Base-by-base conservation (phyloP, 2,329 filamentous ascomycete genomes). In the Ceratocystis eucalypticola region DNA sequence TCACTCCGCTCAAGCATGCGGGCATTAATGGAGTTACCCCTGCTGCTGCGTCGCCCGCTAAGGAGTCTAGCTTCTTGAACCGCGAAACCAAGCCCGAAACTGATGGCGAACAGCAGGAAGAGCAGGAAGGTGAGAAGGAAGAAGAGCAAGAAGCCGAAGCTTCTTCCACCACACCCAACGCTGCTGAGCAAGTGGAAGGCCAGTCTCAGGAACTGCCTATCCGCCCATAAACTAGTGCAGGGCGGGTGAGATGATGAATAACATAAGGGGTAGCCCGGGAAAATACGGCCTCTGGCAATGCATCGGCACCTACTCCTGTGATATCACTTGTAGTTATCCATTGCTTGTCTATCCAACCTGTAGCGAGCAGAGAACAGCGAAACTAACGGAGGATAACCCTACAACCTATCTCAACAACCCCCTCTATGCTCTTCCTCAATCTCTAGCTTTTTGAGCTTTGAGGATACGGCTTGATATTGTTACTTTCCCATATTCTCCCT, bases 21-120 rank as follows among this genome's bases (percentile, higher is more conserved):
- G 77, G 73, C 70, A 79, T 75, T 71, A 76, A 76, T 69, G 67
- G 66, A n/a, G 68, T 69, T 17, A 66, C 66, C 41, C 66, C 68
- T 53, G 68, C 66, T 50, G 62, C 75, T 69, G 87, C 88, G 69
- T 94, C 89, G 74, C 92, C 93, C 1, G 84, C 94, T 72, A 96
- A 96, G 79, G 93, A 96, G 79, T 86, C 85, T 76, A 95, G 88
- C 78, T 91, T 90, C 74, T 79, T 96, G 74, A 86, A 96, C 74
- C 84, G 89, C 69, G 89, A 91, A 77, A 91, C 89, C 5, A 95
- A 86, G 73, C 84, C 72, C 12, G 79, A 85, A 55, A 66, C 67
- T 20, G 71, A 69, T 28, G 63, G 66, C 12, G 69, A 67, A 50
- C 22, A 28, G 57, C 61, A 70, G 55, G 65, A 65, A 12, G 67